Conservation (phyloP, 2,329 filamentous ascomycete genomes). For the Clonostachys rosea region DNA sequence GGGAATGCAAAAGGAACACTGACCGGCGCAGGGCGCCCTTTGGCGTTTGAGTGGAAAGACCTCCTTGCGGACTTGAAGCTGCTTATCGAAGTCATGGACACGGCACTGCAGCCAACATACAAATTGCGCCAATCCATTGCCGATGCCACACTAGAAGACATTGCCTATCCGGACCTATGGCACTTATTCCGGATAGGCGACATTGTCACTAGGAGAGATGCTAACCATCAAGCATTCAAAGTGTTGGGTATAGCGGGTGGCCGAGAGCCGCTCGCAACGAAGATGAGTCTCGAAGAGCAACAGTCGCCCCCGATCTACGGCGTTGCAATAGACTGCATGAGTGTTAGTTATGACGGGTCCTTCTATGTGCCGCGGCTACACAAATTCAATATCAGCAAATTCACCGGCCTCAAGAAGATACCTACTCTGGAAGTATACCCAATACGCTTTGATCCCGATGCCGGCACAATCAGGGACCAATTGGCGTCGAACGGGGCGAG, state of each 20-base stretch:
- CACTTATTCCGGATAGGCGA: constrained; percentile 6
- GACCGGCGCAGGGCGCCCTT: not conserved
- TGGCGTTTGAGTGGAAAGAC: not conserved
- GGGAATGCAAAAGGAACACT: no score
- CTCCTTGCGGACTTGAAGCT: constrained; percentile 3
- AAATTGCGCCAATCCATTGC: constrained; percentile 2
- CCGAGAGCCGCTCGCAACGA: not conserved
- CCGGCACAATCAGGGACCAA: not conserved
- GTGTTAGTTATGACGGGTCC: constrained; percentile 1
- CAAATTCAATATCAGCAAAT: constrained; percentile 4
- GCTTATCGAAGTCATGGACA: constrained; percentile 7
- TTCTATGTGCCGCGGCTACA: constrained; percentile 3
- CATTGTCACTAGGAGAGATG: not conserved
- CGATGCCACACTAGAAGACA: constrained; percentile 3
- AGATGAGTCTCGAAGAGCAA: not conserved
- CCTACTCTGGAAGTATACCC: constrained; percentile 2
- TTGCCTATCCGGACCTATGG: constrained; percentile 8
- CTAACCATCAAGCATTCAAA: constrained; percentile 1
- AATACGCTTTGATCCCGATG: constrained; percentile 2
- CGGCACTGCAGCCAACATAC: constrained; percentile 4
- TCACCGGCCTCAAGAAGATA: constrained; percentile 3
- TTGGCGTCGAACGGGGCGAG: not conserved
- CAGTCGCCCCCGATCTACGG: not conserved
- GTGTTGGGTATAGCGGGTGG: constrained; percentile 2
- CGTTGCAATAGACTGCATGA: constrained; percentile 6